Evolutionary conservation across 169 alveolate genomes (phyloP).

Genomic region (Plasmodium coatneyi): DNA sequence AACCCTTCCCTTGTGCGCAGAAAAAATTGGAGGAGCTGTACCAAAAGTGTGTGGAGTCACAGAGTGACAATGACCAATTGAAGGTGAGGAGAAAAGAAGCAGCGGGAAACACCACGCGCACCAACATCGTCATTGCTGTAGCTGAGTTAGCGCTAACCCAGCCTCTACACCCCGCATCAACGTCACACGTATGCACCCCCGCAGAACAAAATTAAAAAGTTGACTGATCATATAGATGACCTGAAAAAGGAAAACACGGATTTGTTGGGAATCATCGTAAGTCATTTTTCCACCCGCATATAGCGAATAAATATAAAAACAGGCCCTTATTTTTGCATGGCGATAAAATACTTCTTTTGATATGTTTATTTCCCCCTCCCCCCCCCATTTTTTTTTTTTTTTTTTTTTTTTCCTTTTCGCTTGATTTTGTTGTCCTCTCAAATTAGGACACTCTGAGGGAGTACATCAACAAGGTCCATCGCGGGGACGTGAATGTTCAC

Average conservation of each 20-base stretch:
- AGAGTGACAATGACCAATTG: slow-evolving; percentile 35
- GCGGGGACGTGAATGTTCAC: slow-evolving; percentile 28
- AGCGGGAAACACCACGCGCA: not conserved
- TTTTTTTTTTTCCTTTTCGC: not conserved
- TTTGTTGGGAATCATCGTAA: slow-evolving; percentile 26
- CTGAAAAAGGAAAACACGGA: slow-evolving; percentile 31
- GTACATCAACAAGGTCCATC: slow-evolving; percentile 8
- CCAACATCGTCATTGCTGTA: not conserved
- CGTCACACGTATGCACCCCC: not conserved
- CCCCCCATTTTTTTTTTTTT: too few relatives aligned
- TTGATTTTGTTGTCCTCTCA: not conserved
- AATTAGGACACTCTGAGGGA: slow-evolving; percentile 25
- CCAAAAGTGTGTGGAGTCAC: slow-evolving; percentile 38
- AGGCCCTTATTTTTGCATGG: not conserved
- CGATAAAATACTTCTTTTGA: not conserved
- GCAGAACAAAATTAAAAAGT: slow-evolving; percentile 35
- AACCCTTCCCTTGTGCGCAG: not conserved
- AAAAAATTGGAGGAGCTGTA: slow-evolving; percentile 56
- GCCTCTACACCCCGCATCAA: not conserved
- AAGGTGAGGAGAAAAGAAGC: not conserved
- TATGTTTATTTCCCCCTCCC: not conserved
- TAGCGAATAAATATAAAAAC: not conserved
- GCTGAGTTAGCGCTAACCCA: not conserved
- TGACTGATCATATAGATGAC: slow-evolving; percentile 26
- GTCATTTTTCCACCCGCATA: not conserved